These are phyloP conservation scores for Euphorbia celastroides DNA, from an alignment of 441 rosid genomes.

Conservation along the genomic window DNA sequence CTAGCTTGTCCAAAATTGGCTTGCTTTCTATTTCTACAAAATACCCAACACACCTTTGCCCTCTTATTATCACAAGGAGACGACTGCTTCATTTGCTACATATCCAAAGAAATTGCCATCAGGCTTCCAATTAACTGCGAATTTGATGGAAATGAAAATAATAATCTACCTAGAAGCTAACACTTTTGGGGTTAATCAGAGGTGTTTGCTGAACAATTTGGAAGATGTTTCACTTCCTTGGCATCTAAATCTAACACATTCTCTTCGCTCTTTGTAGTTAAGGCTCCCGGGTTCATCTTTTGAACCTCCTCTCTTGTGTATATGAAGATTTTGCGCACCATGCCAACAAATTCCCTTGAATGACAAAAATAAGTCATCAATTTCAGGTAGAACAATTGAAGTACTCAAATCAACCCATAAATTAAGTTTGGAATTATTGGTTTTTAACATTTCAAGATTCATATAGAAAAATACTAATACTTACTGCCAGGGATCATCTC, in stretches of 20 bases:
- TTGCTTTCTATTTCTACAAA: slow-evolving; percentile 10
- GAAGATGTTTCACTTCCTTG: slow-evolving; percentile 45
- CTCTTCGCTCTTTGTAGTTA: slow-evolving; percentile 47
- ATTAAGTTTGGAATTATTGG: not conserved
- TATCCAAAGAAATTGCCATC: too few species aligned
- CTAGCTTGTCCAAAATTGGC: slow-evolving; percentile 40
- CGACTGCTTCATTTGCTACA: slow-evolving; percentile 10
- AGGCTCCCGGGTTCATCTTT: slow-evolving; percentile 69
- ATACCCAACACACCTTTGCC: slow-evolving; percentile 18
- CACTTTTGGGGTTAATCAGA: slow-evolving; percentile 22
- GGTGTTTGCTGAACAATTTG: slow-evolving; percentile 27
- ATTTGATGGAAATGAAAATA: too few species aligned
- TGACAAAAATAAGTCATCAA: slow-evolving; percentile 1
- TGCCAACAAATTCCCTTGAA: slow-evolving; percentile 91
- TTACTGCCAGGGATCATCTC: slow-evolving; percentile 99
- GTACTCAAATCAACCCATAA: too few species aligned
- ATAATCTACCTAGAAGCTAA: slow-evolving; percentile 23
- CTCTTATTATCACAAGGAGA: slow-evolving; percentile 4
- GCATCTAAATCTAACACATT: slow-evolving; percentile 34
- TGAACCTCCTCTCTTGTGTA: slow-evolving; percentile 89
- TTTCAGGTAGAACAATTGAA: not conserved
- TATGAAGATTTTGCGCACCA: slow-evolving; percentile 82
- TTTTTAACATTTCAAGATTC: not conserved
- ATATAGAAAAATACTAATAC: slow-evolving; percentile 19
- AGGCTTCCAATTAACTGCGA: too few species aligned